Percentiles rank a stretch among this genome's conserved stretches.
Evolutionary conservation across 768 basidiomycete genomes (phyloP).

Genomic region (Psilocybe tampanensis): DNA sequence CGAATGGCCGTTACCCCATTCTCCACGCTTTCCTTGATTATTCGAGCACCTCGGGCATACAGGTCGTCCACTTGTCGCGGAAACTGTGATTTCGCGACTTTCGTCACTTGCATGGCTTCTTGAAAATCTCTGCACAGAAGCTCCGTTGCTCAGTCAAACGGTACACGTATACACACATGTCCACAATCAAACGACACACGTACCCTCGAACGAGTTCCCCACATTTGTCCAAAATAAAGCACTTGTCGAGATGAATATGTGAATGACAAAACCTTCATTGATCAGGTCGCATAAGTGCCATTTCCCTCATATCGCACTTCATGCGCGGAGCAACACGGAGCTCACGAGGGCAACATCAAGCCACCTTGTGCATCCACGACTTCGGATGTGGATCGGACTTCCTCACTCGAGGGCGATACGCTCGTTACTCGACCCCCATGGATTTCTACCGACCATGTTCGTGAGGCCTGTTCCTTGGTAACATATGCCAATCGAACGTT

Average conservation of each 20-base stretch:
- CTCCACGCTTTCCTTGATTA: constrained; percentile 60
- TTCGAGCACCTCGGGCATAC: constrained; percentile 50
- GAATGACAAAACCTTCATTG: constrained; percentile 57
- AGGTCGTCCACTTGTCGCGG: constrained; percentile 45
- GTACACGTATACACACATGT: not conserved
- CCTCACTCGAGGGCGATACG: constrained; percentile 12
- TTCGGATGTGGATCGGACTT: constrained; percentile 5
- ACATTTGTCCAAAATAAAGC: constrained; percentile 62
- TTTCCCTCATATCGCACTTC: constrained; percentile 16
- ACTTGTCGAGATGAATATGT: constrained; percentile 72
- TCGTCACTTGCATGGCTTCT: constrained; percentile 57
- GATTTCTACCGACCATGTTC: constrained; percentile 24
- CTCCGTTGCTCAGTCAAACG: not conserved
- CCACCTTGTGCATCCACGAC: constrained; percentile 30
- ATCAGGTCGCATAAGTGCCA: constrained; percentile 14
- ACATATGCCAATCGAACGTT: constrained; percentile 18
- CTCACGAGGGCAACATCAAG: constrained; percentile 40
- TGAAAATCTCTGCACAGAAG: constrained; percentile 45
- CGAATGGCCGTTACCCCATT: constrained; percentile 67
- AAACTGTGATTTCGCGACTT: constrained; percentile 52
- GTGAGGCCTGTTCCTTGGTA: constrained; percentile 14
- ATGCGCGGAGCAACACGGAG: constrained; percentile 3
- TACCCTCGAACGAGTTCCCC: constrained; percentile 55
- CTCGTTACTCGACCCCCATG: constrained; percentile 17
- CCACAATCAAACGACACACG: constrained; percentile 15